A percentile compares a stretch with the other conserved stretches of the same genome.
Evolutionary conservation across 768 basidiomycete species (phyloP).

Genomic region (Naematelia encephala): DNA sequence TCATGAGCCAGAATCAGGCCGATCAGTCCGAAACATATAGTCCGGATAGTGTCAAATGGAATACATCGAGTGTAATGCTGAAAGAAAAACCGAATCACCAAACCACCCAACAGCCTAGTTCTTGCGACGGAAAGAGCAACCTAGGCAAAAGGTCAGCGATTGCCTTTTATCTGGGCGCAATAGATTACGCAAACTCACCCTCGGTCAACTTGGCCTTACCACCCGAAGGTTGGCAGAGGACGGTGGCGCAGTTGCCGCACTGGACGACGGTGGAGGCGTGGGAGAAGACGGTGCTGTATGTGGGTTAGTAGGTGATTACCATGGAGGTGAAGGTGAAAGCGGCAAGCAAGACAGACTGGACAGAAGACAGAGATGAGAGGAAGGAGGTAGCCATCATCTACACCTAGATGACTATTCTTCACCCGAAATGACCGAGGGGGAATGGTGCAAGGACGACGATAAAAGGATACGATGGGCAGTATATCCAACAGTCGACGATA

Average conservation of each 20-base stretch:
- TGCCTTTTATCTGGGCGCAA: not conserved
- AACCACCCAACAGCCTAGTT: conserved; percentile 7
- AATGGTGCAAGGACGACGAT: not conserved
- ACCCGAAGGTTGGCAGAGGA: conserved; percentile 97
- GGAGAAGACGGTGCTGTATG: conserved; percentile 96
- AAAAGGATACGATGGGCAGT: not conserved
- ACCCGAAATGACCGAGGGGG: too few species aligned
- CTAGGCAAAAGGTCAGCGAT: too few species aligned
- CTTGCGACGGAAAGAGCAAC: conserved; percentile 22
- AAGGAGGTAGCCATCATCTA: too few species aligned
- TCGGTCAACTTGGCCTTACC: conserved; percentile 97
- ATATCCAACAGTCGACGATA: too few species aligned
- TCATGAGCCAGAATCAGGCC: too few species aligned
- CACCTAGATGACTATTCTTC: too few species aligned
- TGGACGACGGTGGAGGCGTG: conserved; percentile 97
- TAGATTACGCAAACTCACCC: conserved; percentile 59
- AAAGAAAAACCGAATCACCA: not conserved
- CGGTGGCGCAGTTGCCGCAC: conserved; percentile 86
- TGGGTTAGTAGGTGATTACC: too few species aligned
- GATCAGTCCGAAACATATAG: too few species aligned
- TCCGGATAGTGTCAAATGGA: not conserved
- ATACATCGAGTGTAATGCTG: not conserved
- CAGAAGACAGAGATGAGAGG: too few species aligned
- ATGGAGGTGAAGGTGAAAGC: too few species aligned
- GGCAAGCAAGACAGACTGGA: too few species aligned